Percentiles rank a stretch among this genome's conserved stretches.
phyloP scores from a whole-genome alignment of 164 flowering plant genomes.

The Amborella trichopoda region DNA sequence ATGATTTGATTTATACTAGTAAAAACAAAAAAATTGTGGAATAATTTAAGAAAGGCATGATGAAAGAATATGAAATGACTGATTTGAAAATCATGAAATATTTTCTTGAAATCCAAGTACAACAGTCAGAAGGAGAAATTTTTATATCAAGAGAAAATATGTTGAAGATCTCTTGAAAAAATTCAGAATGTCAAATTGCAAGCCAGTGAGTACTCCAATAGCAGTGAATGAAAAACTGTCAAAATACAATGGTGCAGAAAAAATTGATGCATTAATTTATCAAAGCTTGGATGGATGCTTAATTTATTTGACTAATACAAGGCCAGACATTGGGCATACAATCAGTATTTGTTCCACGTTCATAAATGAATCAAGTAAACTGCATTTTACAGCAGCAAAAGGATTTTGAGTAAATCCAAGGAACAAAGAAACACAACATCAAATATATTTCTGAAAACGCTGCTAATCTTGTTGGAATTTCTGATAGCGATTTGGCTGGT shows the following conservation, averaged over 20 bases:
- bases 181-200: slow-evolving; percentile 8
- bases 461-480: background rate
- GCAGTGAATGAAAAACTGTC: slow-evolving; percentile 3
- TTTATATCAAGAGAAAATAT: slow-evolving; percentile 7
- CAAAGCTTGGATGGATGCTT: slow-evolving; percentile 4
- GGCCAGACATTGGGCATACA: slow-evolving; percentile 2
- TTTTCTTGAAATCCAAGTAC: background rate
- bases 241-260: slow-evolving; percentile 8
- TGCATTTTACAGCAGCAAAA: background rate
- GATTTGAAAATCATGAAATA: background rate
- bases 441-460: background rate
- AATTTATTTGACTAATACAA: slow-evolving; percentile 7
- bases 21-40: background rate
- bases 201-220: slow-evolving; percentile 4
- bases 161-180: slow-evolving; percentile 5
- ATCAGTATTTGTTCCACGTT: slow-evolving; percentile 3
- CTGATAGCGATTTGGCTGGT: background rate
- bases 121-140: background rate
- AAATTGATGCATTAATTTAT: background rate
- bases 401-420: background rate
- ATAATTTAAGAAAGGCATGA: background rate
- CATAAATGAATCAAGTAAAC: slow-evolving; percentile 2
- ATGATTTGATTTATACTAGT: background rate
- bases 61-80: background rate
- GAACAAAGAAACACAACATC: background rate